Base-by-base conservation (phyloP, 805 yeast genomes). In the Metschnikowia picachoensis region DNA sequence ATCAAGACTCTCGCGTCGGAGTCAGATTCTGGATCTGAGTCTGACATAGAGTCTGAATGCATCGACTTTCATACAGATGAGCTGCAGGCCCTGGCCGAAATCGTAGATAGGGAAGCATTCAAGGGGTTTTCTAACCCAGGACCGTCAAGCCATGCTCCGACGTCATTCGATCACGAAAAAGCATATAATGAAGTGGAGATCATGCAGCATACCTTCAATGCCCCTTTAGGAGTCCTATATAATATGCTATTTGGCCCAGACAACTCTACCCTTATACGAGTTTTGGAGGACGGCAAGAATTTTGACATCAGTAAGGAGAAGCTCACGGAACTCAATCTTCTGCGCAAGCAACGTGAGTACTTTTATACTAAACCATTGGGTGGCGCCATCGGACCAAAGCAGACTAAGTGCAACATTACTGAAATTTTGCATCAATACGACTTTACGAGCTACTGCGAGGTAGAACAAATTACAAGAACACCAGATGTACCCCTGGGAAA, bases 401-500 rank as follows among this genome's bases (percentile, higher is more conserved):
- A 92, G 20, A 91, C 99, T 2, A 80, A 76, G 46, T 87, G 95
- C 61, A 39, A 46, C 25, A 79, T 81, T 30, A 73, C 71, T 6
- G 66, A 64, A 3, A 97, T 90, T 55, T 68, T 73, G 0, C 72
- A 87, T 16, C 78, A 80, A 37, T 66, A 75, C 56, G 85, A 87
- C 57, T 70, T 72, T 42, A 68, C 76, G 5, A 70, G 73, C 14
- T 75, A 75, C 52, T 77, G 88, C 30, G 76, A 80, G 48, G 80
- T 89, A 2, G 66, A 81, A 2, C 80, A 83, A 35, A 71, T 78
- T 2, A 80, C 92, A 0, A 71, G 68, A 35, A 91, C 99, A 0
- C 99, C 99, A 0, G 94, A 89, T 60, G 98, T 94, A n/a, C 99
- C 99, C 0, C 85, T 90, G 60, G 99, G 99, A 8, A 76, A 75